Base-by-base conservation (phyloP, 83 land plant species). In the Diphasiastrum complanatum region DNA sequence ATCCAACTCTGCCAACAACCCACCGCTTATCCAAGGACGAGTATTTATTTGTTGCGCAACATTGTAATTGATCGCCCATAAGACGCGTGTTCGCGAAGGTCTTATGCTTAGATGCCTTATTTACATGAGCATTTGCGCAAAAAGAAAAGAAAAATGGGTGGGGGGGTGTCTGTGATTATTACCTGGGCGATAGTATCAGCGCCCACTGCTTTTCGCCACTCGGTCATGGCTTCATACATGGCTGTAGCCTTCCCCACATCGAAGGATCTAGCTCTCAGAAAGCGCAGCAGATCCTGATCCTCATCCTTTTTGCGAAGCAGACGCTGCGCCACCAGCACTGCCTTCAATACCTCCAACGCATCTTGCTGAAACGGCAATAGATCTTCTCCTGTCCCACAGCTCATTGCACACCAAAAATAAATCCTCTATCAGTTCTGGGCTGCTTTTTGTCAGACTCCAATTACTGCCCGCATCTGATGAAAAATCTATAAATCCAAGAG, bases 151-250 rank as follows among this genome's bases (percentile, higher is more conserved):
- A 50, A 50, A 23, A 12, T 23, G 12, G 11, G 16, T 16, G 12
- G 22, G 22, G 25, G 22, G 23, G 12, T 50, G 45, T n/a, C n/a
- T n/a, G n/a, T n/a, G n/a, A n/a, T n/a, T 14, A 41, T 14, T 5
- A 75, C 78, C 78, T 75, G 65, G 49, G 38, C 60, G 47, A 75
- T 47, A 22, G 48, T 33, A 45, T 75, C 78, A 30, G 65, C 78
- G 28, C 78, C 75, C 19, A 65, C 36, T 32, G 71, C 78, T 45
- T 51, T 45, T 16, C 78, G 41, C 78, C 78, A 70, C 22, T 71
- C 70, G 26, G 59, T 51, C 78, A 75, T 75, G 22, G 78, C 65
- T 60, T 75, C 76, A 16, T 49, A 75, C 78, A 75, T 75, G 37
- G 60, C 33, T 69, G 47, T 70, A 8, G 78, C 78, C 54, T 75